Evolutionary conservation across 495 filamentous ascomycete genomes (phyloP).

Genomic region (Platismatia glauca): DNA sequence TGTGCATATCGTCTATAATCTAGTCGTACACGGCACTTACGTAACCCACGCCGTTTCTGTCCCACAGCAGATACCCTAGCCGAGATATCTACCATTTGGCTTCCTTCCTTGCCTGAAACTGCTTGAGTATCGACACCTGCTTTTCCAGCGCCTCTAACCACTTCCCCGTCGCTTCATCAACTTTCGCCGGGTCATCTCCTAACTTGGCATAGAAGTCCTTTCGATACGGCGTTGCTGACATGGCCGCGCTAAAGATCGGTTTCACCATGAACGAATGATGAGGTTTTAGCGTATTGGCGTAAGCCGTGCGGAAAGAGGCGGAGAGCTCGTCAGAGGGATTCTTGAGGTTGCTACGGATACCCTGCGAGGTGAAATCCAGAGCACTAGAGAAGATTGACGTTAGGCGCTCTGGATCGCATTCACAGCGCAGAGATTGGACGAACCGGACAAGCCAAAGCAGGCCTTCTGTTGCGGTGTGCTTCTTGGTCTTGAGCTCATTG

Average conservation of each 20-base stretch:
- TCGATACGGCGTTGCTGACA: constrained; percentile 85
- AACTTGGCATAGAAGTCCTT: constrained; percentile 85
- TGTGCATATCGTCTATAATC: neutral
- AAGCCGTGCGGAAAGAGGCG: constrained; percentile 76
- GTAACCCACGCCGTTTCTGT: neutral
- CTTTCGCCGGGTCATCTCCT: constrained; percentile 46
- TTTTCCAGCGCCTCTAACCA: constrained; percentile 60
- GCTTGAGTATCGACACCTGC: constrained; percentile 64
- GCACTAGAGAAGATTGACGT: constrained; percentile 46
- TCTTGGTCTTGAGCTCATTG: constrained; percentile 80
- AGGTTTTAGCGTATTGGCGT: constrained; percentile 75
- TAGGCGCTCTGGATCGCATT: neutral
- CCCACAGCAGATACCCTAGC: neutral
- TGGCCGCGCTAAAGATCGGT: constrained; percentile 82
- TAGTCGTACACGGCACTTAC: neutral
- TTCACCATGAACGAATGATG: constrained; percentile 83
- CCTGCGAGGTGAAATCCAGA: constrained; percentile 82
- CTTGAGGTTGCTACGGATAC: constrained; percentile 66
- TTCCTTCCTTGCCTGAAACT: constrained; percentile 58
- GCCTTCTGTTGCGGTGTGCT: constrained; percentile 79
- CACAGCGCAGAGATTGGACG: constrained; percentile 21
- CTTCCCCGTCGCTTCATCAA: constrained; percentile 37
- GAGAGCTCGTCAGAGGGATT: constrained; percentile 64
- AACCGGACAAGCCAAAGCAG: constrained; percentile 88
- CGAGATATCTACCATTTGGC: constrained; percentile 52